Base-by-base conservation (phyloP, 2,329 filamentous ascomycete genomes). In the Penicillium sp. region DNA sequence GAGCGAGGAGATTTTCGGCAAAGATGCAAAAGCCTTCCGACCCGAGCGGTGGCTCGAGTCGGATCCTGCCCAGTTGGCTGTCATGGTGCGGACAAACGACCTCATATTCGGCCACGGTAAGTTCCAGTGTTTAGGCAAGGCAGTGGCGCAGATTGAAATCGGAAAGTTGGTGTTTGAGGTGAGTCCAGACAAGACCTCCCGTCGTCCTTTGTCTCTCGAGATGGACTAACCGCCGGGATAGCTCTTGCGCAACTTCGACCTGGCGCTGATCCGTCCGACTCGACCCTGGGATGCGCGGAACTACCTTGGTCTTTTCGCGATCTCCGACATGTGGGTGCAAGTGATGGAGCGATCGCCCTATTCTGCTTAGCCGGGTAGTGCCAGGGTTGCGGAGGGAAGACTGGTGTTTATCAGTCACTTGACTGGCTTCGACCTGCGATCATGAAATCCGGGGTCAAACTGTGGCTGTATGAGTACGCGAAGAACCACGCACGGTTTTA, bases 281-380 rank as follows among this genome's bases (percentile, higher is more conserved):
- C 48, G 16, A 31, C 48, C 48, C 21, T 51, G 48, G 48, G 30
- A 42, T 20, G 40, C 21, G 25, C 33, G 25, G 14, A 51, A 51
- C n/a, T 39, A 41, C 17, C 46, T 49, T 14, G 48, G 46, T 8
- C 40, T 49, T 31, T 51, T 49, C 20, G 35, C 46, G 1, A 47
- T 51, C 11, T 49, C 48, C 13, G 28, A 51, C 39, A 49, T 49
- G 48, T 47, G 40, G 43, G 46, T 46, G 2, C 48, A 49, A 31
- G 38, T 51, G 10, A 45, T n/a, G 7, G 38, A 47, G 26, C 40
- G 41, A 40, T 26, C 15, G 59, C 29, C 51, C 53, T 1, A 50
- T 63, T 14, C 10, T 60, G n/a, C n/a, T n/a, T n/a, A n/a, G n/a
- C n/a, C n/a, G n/a, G n/a, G n/a, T n/a, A n/a, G n/a, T n/a, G n/a